Evolutionary conservation across 768 basidiomycete genomes (phyloP).

Genomic region (Rhodotorula toruloides): DNA sequence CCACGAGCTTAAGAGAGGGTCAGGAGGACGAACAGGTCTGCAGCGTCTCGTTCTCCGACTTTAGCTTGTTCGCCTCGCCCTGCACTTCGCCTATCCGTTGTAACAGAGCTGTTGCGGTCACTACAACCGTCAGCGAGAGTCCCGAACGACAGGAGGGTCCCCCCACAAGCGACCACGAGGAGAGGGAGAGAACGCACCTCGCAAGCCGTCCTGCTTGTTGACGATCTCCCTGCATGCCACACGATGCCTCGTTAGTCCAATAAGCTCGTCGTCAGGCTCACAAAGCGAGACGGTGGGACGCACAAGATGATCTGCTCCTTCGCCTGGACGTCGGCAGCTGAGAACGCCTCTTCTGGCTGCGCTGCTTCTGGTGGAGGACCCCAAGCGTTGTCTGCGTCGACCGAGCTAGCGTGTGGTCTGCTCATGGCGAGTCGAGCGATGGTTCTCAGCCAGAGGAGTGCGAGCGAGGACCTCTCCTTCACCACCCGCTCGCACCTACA

Average conservation of each 20-base stretch:
- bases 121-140: background rate
- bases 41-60: constrained; percentile 31
- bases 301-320: constrained; percentile 28
- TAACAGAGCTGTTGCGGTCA: constrained; percentile 10
- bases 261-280: background rate
- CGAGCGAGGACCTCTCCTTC: background rate
- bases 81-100: constrained; percentile 20
- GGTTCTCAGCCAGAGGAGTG: rapidly evolving
- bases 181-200: constrained; percentile 3
- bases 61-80: constrained; percentile 29
- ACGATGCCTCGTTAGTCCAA: too few relatives aligned
- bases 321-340: constrained; percentile 18
- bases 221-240: constrained; percentile 33
- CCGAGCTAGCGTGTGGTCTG: constrained; percentile 24
- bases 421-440: background rate
- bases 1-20: background rate
- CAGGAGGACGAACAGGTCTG: constrained; percentile 25
- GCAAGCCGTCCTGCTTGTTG: constrained; percentile 27
- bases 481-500: background rate
- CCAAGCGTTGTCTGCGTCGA: constrained; percentile 34
- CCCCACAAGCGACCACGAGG: background rate
- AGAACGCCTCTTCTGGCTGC: background rate
- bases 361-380: background rate
- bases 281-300: background rate
- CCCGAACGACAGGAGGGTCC: background rate